Percentiles rank a stretch among this genome's conserved stretches.
Conservation (phyloP, 768 basidiomycete genomes). For the Suillus subalutaceus region DNA sequence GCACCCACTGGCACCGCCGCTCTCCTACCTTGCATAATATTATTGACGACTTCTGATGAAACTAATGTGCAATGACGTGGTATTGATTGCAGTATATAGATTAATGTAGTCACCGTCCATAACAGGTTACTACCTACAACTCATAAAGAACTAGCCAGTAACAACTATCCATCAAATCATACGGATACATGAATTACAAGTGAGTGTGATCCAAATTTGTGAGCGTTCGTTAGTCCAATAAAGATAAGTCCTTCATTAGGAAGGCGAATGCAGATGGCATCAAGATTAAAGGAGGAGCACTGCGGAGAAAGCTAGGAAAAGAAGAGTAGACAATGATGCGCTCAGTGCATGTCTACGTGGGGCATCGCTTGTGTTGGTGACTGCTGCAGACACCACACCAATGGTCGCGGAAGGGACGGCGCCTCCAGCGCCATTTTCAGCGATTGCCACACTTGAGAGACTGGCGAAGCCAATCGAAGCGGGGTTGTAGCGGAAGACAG, state of each 20-base stretch:
- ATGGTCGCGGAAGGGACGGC: constrained; percentile 58
- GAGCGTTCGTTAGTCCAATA: background rate
- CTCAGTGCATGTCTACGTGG: constrained; percentile 4
- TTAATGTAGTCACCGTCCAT: background rate
- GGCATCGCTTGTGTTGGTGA: constrained; percentile 34
- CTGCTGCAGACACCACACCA: constrained; percentile 50
- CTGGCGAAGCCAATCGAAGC: constrained; percentile 54
- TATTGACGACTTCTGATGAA: background rate
- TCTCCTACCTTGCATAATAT: background rate
- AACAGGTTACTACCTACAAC: background rate
- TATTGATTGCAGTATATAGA: background rate
- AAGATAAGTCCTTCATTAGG: background rate
- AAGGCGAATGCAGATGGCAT: background rate
- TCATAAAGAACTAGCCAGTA: background rate
- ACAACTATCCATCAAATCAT: background rate
- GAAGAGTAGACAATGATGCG: background rate
- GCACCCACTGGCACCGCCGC: too few relatives aligned
- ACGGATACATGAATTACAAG: background rate
- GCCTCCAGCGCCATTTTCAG: constrained; percentile 34
- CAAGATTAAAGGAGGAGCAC: background rate
- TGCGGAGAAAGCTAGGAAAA: background rate
- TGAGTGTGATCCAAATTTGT: background rate
- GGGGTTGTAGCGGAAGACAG: constrained; percentile 54
- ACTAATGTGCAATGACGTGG: background rate
- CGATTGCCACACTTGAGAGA: constrained; percentile 36